A percentile compares a stretch with the other conserved stretches of the same genome.
These are phyloP conservation scores for carrot (Daucus carota) DNA, from an alignment of 129 eudicot genomes.

Conservation along the genomic window DH1_v3.0 NC_030382.2:31980501-31981000, in stretches of 20 bases:
- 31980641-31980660: conserved; percentile 12
- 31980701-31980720: no score
- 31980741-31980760: background rate
- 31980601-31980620: conserved; percentile 16
- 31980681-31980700: background rate
- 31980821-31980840: background rate
- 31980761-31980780: conserved; percentile 1
- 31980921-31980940: background rate
- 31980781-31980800: background rate
- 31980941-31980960: background rate
- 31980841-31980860: background rate
- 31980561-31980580: conserved; percentile 19
- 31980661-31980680: conserved; percentile 20
- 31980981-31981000: background rate
- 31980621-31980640: conserved; percentile 21
- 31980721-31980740: background rate
- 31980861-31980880: background rate
- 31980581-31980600: conserved; percentile 21
- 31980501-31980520: conserved; percentile 27
- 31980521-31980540: conserved; percentile 22
- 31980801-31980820: background rate
- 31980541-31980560: conserved; percentile 21
- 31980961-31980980: background rate
- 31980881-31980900: background rate
- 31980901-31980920: background rate